Base-by-base conservation (phyloP, 768 basidiomycete genomes). In the Postia placenta region DNA sequence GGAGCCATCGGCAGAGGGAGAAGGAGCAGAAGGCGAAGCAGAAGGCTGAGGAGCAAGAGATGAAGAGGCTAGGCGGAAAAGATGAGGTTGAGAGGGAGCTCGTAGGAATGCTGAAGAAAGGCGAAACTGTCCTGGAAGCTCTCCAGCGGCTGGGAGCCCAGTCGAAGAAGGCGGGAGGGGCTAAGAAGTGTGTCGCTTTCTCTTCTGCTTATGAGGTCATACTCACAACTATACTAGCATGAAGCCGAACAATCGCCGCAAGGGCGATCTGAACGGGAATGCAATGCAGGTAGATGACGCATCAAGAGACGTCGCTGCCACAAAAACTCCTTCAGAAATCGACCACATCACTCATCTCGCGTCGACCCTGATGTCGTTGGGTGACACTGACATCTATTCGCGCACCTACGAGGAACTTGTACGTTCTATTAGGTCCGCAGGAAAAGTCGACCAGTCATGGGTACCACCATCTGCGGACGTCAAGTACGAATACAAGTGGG, bases 101-200 rank as follows among this genome's bases (percentile, higher is more conserved):
- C 1, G 70, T 96, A 2, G 69, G 71, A 7, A 72, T 87, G 67
- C 75, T 98, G 59, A 87, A 87, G 67, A 85, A 87, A 58, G 92
- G 93, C 1, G 96, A 98, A 66, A 89, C 89, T 0, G 85, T 97
- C 2, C 70, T 97, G 26, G 88, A 92, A 61, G 91, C 92, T 12
- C 67, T 99, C 40, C 88, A 92, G 57, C 79, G 96, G 17, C 68
- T 98, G 3, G 95, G 95, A 9, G 67, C 70, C 4, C 75, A 76
- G 57, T 76, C 81, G 37, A 87, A 82, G 65, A 81, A 74, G 64
- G 49, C 38, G 7, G 63, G 57, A 4, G 23, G 43, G 3, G 48
- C 48, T 22, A 51, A 59, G 53, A 56, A 48, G 60, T 67, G 39
- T 14, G 61, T 47, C 7, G 15, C 4, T 46, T 38, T 9, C 15